Conservation (phyloP, 2,329 filamentous ascomycete genomes). For the Macrophomina phaseolina region DNA sequence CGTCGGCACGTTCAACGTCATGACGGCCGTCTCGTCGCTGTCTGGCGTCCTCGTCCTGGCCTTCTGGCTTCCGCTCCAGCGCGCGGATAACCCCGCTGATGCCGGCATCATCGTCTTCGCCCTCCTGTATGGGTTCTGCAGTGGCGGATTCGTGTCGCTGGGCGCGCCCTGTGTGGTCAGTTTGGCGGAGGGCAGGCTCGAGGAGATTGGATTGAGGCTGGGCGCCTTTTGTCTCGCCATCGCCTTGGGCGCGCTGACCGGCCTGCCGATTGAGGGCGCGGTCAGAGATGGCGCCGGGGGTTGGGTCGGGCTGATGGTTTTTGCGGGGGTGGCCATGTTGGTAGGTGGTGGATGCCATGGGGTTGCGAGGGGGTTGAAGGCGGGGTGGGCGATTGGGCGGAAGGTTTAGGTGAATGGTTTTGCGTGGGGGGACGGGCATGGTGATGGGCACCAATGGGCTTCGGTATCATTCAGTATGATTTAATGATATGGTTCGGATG, state of each 20-base stretch:
- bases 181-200: conserved; percentile 17
- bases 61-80: conserved; percentile 43
- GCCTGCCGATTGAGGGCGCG: conserved; percentile 29
- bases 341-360: conserved; percentile 4
- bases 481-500: too few species aligned
- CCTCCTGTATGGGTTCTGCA: conserved; percentile 57
- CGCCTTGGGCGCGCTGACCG: conserved; percentile 26
- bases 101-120: conserved; percentile 49
- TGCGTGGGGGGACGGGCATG: background rate
- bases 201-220: conserved; percentile 25
- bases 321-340: conserved; percentile 13
- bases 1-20: conserved; percentile 41
- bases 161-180: conserved; percentile 35
- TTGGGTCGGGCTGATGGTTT: conserved; percentile 15
- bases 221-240: conserved; percentile 27
- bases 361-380: background rate
- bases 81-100: conserved; percentile 43
- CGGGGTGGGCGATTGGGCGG: background rate
- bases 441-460: too few species aligned
- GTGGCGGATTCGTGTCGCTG: conserved; percentile 52
- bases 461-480: too few species aligned
- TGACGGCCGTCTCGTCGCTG: conserved; percentile 54
- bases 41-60: conserved; percentile 54
- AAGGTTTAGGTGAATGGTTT: conserved; percentile 3
- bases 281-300: conserved; percentile 22